Conservation (phyloP, 768 basidiomycete genomes). For the Russula lepida region DNA sequence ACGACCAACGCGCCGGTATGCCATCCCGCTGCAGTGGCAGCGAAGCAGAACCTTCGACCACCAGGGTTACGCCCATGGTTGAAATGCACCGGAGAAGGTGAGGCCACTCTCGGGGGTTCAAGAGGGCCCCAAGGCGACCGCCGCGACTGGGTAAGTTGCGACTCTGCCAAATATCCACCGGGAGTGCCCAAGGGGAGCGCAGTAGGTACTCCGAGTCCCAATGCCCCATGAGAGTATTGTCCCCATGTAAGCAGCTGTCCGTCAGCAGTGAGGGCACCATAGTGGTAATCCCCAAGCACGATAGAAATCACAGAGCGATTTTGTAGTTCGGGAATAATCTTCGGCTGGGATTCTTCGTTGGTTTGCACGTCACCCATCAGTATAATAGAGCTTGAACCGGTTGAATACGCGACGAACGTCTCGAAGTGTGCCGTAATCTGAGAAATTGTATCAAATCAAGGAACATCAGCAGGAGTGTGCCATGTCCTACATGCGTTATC, state of each 20-base stretch:
- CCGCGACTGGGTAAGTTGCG: conserved; percentile 27
- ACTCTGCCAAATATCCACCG: conserved; percentile 46
- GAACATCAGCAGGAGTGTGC: neutral
- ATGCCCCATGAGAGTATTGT: conserved; percentile 61
- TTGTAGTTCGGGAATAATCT: conserved; percentile 65
- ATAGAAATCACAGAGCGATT: conserved; percentile 75
- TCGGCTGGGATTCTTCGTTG: conserved; percentile 38
- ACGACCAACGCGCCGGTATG: conserved; percentile 86
- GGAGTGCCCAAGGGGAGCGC: conserved; percentile 44
- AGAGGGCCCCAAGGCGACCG: conserved; percentile 7
- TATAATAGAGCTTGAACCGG: conserved; percentile 59
- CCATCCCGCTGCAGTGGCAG: conserved; percentile 80
- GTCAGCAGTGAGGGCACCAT: conserved; percentile 67
- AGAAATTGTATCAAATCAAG: conserved; percentile 19
- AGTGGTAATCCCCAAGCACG: conserved; percentile 89
- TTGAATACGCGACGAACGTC: conserved; percentile 78
- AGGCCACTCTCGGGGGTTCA: conserved; percentile 37
- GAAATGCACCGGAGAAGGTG: conserved; percentile 68
- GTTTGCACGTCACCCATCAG: conserved; percentile 58
- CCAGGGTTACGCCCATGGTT: conserved; percentile 42
- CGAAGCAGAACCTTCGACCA: conserved; percentile 59
- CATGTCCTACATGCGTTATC: conserved; percentile 61
- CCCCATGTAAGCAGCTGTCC: conserved; percentile 85
- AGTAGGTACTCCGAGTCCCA: conserved; percentile 77
- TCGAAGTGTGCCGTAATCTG: conserved; percentile 81